Percentiles rank a stretch among this genome's conserved stretches.
These are phyloP conservation scores for Cadophora sp. DNA, from an alignment of 2,329 filamentous ascomycete genomes.

Conservation along the genomic window DNA sequence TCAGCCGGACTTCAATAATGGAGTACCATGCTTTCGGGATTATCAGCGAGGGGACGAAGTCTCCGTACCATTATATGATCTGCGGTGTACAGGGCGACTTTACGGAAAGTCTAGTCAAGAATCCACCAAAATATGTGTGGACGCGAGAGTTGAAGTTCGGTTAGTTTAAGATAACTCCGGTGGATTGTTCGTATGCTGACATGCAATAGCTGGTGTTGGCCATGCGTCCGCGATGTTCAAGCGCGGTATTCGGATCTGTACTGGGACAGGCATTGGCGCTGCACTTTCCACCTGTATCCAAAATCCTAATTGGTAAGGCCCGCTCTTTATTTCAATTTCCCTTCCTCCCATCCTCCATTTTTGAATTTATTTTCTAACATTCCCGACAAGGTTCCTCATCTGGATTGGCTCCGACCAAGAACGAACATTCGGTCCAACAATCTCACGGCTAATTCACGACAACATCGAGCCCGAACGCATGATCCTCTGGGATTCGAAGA, in stretches of 20 bases:
- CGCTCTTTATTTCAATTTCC: background rate
- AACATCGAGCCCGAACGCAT: slow-evolving; percentile 50
- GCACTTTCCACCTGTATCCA: slow-evolving; percentile 52
- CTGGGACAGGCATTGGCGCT: slow-evolving; percentile 50
- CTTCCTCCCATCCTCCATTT: no score
- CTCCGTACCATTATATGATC: slow-evolving; percentile 50
- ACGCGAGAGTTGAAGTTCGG: slow-evolving; percentile 51
- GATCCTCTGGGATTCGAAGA: slow-evolving; percentile 52
- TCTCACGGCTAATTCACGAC: slow-evolving; percentile 47
- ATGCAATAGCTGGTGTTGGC: slow-evolving; percentile 48
- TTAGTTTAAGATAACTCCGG: slow-evolving; percentile 31
- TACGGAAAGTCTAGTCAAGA: slow-evolving; percentile 47
- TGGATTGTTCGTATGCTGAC: slow-evolving; percentile 28
- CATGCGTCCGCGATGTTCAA: slow-evolving; percentile 53
- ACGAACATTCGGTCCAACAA: slow-evolving; percentile 50
- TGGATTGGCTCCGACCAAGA: slow-evolving; percentile 52
- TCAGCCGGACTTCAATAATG: slow-evolving; percentile 51
- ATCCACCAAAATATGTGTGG: slow-evolving; percentile 50
- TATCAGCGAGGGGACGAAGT: slow-evolving; percentile 49
- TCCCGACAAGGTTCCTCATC: slow-evolving; percentile 49
- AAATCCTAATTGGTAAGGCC: slow-evolving; percentile 45
- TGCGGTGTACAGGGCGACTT: slow-evolving; percentile 52
- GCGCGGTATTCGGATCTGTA: slow-evolving; percentile 50
- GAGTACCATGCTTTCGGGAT: slow-evolving; percentile 52
- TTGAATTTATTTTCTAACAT: no score